Evolutionary conservation across 2,329 filamentous ascomycete species (phyloP).

Genomic region (Arachnopeziza araneosa): DNA sequence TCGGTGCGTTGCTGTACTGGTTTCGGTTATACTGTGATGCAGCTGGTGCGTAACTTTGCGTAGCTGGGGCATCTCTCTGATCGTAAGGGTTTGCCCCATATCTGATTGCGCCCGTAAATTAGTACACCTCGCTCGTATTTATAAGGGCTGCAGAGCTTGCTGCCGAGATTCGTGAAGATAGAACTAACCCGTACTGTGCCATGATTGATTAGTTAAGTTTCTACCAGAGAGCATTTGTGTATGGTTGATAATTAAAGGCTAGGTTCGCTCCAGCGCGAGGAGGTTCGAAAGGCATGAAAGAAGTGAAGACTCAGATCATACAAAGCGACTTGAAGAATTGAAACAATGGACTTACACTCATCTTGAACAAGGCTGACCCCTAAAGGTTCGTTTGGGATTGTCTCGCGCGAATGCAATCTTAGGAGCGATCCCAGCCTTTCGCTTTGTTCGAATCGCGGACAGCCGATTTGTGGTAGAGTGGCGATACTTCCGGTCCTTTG

Average conservation of each 20-base stretch:
- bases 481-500: not conserved
- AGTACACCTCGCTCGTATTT: slow-evolving; percentile 6
- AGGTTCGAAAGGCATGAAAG: not conserved
- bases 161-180: not conserved
- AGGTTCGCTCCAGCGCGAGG: slow-evolving; percentile 1
- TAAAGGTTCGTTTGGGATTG: slow-evolving; percentile 8
- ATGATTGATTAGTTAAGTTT: slow-evolving; percentile 26
- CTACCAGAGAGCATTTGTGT: slow-evolving; percentile 19
- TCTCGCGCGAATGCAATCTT: slow-evolving; percentile 7
- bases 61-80: slow-evolving; percentile 39
- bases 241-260: slow-evolving; percentile 1
- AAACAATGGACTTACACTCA: slow-evolving; percentile 28
- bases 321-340: slow-evolving; percentile 10
- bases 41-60: not conserved
- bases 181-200: slow-evolving; percentile 30
- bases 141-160: too few species aligned
- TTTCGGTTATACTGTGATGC: slow-evolving; percentile 15
- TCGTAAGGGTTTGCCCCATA: slow-evolving; percentile 58
- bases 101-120: slow-evolving; percentile 32
- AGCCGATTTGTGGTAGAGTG: not conserved
- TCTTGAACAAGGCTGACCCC: slow-evolving; percentile 19
- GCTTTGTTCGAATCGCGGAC: not conserved
- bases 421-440: not conserved
- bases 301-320: slow-evolving; percentile 1
- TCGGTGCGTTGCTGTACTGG: slow-evolving; percentile 6